Percentiles rank a stretch among this genome's conserved stretches.
phyloP scores from a whole-genome alignment of 2,329 filamentous ascomycete species.

The Colletotrichum sp. region DNA sequence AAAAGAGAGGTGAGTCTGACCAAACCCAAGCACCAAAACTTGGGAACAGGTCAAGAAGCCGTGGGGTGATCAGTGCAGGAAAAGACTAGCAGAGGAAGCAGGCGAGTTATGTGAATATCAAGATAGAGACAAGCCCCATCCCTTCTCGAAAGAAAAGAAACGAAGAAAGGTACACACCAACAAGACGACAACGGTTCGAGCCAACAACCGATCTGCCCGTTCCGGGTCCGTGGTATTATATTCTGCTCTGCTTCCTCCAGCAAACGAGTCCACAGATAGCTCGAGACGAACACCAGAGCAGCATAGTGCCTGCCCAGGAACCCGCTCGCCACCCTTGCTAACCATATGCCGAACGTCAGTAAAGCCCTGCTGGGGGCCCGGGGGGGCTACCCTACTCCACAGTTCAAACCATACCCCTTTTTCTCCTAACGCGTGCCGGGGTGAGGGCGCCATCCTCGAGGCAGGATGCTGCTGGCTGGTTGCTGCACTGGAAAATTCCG shows the following conservation, averaged over 20 bases:
- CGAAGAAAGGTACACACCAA: not conserved
- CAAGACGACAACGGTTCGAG: not conserved
- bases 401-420: slow-evolving; percentile 2
- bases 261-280: not conserved
- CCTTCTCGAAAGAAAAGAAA: not conserved
- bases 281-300: not conserved
- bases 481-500: not conserved
- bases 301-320: not conserved
- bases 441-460: not conserved
- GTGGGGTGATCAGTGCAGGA: not conserved
- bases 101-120: not conserved
- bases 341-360: not conserved
- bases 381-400: not conserved
- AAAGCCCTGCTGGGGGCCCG: not conserved
- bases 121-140: slow-evolving; percentile 6
- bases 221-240: slow-evolving; percentile 1
- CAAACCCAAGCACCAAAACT: not conserved
- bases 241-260: not conserved
- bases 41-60: not conserved
- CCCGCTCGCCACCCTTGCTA: not conserved
- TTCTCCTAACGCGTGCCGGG: not conserved
- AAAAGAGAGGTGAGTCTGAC: not conserved
- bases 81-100: not conserved
- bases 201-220: not conserved
- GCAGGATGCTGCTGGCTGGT: not conserved